phyloP scores from a whole-genome alignment of 495 filamentous ascomycete species.

The Penicillium paxilli region DNA sequence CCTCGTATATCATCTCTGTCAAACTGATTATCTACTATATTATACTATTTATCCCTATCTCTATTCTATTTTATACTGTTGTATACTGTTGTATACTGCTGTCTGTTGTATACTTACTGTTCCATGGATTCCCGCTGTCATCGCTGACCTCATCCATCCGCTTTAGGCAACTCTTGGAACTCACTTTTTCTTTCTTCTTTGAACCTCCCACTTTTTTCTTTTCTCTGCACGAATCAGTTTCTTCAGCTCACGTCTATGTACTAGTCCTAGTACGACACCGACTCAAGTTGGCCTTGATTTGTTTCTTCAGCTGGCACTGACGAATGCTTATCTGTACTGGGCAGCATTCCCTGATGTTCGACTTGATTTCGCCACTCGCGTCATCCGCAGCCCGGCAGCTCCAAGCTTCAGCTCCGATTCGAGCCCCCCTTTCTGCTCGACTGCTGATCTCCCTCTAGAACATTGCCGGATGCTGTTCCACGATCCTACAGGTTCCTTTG shows the following conservation, averaged over 20 bases:
- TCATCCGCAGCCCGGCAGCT: constrained; percentile 19
- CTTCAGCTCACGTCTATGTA: no score
- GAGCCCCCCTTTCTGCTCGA: constrained; percentile 3
- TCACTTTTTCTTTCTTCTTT: background rate
- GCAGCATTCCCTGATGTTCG: constrained; percentile 13
- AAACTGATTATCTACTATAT: no score
- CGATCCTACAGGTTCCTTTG: background rate
- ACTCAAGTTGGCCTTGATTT: background rate
- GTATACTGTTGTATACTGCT: no score
- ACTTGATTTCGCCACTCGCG: constrained; percentile 26
- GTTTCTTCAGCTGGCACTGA: background rate
- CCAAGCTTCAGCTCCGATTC: constrained; percentile 11
- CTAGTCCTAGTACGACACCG: no score
- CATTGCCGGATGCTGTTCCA: background rate
- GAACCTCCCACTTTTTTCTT: background rate
- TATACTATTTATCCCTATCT: no score
- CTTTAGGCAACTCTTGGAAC: background rate
- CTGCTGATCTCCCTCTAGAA: constrained; percentile 7
- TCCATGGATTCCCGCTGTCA: no score
- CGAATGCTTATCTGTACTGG: background rate
- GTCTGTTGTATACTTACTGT: no score
- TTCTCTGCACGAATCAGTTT: no score
- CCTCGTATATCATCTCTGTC: background rate
- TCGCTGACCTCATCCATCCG: background rate
- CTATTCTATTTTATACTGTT: no score